phyloP scores from a whole-genome alignment of 202 grass and related monocot genomes.

The Setaria viridis region DNA sequence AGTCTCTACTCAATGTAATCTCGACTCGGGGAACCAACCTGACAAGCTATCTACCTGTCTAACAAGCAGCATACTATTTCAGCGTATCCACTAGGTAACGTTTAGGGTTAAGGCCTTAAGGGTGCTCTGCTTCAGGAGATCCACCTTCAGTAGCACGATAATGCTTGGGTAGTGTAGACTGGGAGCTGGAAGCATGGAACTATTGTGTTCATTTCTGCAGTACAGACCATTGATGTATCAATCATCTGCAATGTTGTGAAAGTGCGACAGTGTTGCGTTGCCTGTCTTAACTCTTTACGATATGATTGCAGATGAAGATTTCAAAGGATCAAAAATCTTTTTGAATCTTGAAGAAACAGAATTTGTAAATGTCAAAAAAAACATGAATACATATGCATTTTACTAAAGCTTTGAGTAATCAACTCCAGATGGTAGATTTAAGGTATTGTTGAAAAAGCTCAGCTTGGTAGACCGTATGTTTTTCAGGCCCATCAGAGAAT shows the following conservation, averaged over 20 bases:
- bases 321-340: background rate
- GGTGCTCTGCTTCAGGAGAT: constrained; percentile 1
- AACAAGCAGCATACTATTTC: constrained; percentile 5
- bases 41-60: constrained; percentile 11
- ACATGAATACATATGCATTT: background rate
- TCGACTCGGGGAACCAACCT: background rate
- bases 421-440: background rate
- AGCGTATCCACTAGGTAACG: background rate
- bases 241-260: constrained; percentile 4
- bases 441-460: background rate
- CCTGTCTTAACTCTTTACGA: background rate
- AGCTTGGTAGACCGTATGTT: background rate
- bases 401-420: background rate
- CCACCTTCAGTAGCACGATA: background rate
- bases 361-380: constrained; percentile 13
- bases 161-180: constrained; percentile 12
- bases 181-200: background rate
- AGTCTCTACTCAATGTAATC: background rate
- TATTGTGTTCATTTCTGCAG: background rate
- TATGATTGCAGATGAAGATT: background rate
- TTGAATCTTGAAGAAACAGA: background rate
- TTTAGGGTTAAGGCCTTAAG: background rate
- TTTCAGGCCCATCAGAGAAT: background rate
- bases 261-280: background rate
- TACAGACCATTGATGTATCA: background rate